Evolutionary conservation across 1,139 yeast species (phyloP).

Genomic region (Zhuliangozyma parablackwelliae): DNA sequence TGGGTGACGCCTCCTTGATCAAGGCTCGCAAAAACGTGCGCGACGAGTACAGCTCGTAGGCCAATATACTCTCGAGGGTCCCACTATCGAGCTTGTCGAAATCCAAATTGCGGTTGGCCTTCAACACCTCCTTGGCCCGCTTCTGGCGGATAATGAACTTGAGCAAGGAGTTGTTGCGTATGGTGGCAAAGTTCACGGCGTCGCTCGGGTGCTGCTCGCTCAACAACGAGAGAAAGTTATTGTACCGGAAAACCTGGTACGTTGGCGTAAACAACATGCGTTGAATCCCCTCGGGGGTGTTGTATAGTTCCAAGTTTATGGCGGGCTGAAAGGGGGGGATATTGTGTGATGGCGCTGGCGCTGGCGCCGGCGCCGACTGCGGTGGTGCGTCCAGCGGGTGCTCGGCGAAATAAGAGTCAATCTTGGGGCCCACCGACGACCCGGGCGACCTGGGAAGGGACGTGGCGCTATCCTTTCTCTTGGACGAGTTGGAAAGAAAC

Average conservation of each 20-base stretch:
- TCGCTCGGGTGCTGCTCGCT: conserved; percentile 33
- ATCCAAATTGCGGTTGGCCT: neutral
- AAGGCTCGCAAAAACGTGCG: conserved; percentile 27
- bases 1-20: conserved; percentile 12
- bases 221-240: conserved; percentile 30
- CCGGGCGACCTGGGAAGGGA: conserved; percentile 3
- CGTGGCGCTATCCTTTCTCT: conserved; percentile 6
- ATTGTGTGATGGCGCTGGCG: neutral
- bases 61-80: conserved; percentile 29
- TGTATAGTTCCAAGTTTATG: conserved; percentile 21
- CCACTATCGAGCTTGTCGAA: conserved; percentile 17
- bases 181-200: conserved; percentile 38
- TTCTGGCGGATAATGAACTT: conserved; percentile 30
- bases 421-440: conserved; percentile 1
- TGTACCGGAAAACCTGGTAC: conserved; percentile 31
- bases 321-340: conserved; percentile 19
- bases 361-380: too few relatives aligned
- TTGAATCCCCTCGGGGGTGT: conserved; percentile 20
- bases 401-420: conserved; percentile 8
- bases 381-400: neutral
- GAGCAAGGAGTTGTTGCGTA: conserved; percentile 34
- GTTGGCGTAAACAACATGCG: conserved; percentile 23
- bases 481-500: conserved; percentile 4
- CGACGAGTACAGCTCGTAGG: conserved; percentile 27
- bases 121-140: conserved; percentile 8